Evolutionary conservation across 2,329 filamentous ascomycete genomes (phyloP).

Genomic region (Alternaria infectoria): DNA sequence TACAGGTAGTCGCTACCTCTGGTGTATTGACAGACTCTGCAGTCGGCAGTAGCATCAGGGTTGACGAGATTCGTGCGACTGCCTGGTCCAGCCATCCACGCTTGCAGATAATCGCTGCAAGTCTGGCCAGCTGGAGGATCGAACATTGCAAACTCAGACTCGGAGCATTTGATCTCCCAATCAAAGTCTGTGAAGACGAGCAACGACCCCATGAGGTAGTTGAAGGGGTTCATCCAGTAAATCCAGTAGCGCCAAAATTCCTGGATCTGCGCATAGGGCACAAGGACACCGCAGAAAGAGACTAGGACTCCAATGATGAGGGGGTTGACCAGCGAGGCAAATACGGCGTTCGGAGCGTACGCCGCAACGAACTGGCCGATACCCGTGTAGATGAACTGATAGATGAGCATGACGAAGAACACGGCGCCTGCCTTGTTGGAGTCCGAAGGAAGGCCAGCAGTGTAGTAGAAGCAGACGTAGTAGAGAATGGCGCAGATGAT

Average conservation of each 20-base stretch:
- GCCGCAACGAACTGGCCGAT: constrained; percentile 64
- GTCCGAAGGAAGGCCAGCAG: constrained; percentile 34
- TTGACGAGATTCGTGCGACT: constrained; percentile 62
- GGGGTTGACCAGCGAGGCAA: constrained; percentile 61
- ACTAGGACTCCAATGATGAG: constrained; percentile 28
- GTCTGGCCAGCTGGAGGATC: constrained; percentile 60
- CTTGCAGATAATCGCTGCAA: constrained; percentile 60
- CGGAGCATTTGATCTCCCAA: constrained; percentile 47
- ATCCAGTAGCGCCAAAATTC: constrained; percentile 68
- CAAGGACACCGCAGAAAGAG: constrained; percentile 62
- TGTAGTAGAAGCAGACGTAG: constrained; percentile 71
- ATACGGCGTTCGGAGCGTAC: constrained; percentile 52
- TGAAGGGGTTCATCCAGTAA: constrained; percentile 52
- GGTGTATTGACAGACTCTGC: constrained; percentile 67
- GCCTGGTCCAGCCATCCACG: constrained; percentile 12
- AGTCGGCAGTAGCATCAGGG: constrained; percentile 62
- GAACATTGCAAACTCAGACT: constrained; percentile 50
- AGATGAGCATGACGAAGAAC: constrained; percentile 59
- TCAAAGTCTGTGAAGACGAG: constrained; percentile 52
- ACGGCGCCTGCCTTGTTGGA: constrained; percentile 62
- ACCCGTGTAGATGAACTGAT: constrained; percentile 66
- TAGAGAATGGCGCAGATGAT: constrained; percentile 66
- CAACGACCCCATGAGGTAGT: constrained; percentile 51
- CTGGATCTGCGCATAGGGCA: constrained; percentile 66
- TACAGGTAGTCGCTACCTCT: constrained; percentile 65